Evolutionary conservation across 495 filamentous ascomycete genomes (phyloP), one percentile per base, ranked within the genome.

Genomic region (Penicillium silybi): DNA sequence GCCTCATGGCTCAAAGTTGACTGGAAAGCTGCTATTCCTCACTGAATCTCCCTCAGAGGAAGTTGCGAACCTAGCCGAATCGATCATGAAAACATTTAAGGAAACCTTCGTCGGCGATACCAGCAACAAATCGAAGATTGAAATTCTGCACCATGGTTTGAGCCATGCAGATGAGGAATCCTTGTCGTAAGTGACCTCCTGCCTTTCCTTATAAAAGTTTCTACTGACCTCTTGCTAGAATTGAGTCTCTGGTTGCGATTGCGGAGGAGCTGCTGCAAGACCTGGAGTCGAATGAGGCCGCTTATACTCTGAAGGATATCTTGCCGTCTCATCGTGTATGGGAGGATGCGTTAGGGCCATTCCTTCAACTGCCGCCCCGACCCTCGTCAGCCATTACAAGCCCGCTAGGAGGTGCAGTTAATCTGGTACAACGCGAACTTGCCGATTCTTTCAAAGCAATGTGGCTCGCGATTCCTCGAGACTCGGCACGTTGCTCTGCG

Each of bases 311-410:
- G 8, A 71, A 66, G 41, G 61, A 72, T 4, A 56, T 86, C 13
- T 47, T 86, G 11, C 85, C 85, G 9, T 59, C 69, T 38, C 39
- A 54, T 4, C 50, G 61, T 11, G 56, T 68, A 17, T 87, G 83
- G 83, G 59, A 73, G 40, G 43, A 52, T 40, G 76, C 78, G n/a
- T 53, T 96, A n/a, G 54, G 46, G 0, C 74, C 70, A 2, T 84
- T 92, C 59, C 70, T 93, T 15, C 63, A 75, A 34, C 61, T 73
- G 6, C 57, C 71, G 19, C 84, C 87, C 13, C 80, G 79, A 39
- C 69, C 75, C 13, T 85, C 87, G 8, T 65, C 91, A 6, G 80
- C 88, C 8, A 78, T 95, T 7, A 87, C 86, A 5, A 89, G 83
- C 61, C 77, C 80, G 9, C 66, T 96, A 18, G 81, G 80, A 6